Evolutionary conservation across 1,284 basidiomycete species (phyloP), one percentile per base, ranked within the genome.

Genomic region (Ceratobasidium sp.): DNA sequence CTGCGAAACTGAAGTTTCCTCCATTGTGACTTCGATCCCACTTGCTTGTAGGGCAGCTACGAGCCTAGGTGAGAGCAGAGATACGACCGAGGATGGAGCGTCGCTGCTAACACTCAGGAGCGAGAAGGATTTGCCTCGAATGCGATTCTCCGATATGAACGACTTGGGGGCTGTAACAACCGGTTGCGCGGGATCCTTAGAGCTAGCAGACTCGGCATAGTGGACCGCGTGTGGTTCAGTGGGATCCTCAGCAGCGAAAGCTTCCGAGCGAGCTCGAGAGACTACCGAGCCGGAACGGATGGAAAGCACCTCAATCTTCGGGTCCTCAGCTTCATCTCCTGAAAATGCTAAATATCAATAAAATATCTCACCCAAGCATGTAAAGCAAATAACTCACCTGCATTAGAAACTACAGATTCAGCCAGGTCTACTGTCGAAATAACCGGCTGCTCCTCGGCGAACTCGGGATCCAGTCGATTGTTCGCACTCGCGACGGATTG

Each of bases 51-150:
- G 54, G 13, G 26, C 26, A 8, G 38, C n/a, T 8, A 70, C 35
- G 6, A 70, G 9, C n/a, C 38, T n/a, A 26, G 66, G 66, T 14
- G 66, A 70, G 46, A 70, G 66, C 1, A 52, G 66, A 21, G 66
- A 57, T 11, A 70, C 66, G 43, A 70, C 54, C 26, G 66, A 70
- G 9, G 66, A 70, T 8, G 66, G 54, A 26, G 66, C 54, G 4
- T 55, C 50, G 64, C 64, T 67, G 41, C 52, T 58, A 4, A 9
- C 26, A 18, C 32, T 49, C 9, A 70, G 14, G 13, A 46, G 11
- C n/a, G 54, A 57, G n/a, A 57, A 44, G 16, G 57, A 49, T 4
- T 18, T n/a, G 6, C 43, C 66, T 16, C 43, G 54, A 30, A 44
- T 35, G 18, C 54, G 66, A 46, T 5, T 4, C 11, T 38, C 35